A percentile compares a stretch with the other conserved stretches of the same genome.
These are phyloP conservation scores for Linum trigynum DNA, from an alignment of 345 rosid species.

Conservation along the genomic window DNA sequence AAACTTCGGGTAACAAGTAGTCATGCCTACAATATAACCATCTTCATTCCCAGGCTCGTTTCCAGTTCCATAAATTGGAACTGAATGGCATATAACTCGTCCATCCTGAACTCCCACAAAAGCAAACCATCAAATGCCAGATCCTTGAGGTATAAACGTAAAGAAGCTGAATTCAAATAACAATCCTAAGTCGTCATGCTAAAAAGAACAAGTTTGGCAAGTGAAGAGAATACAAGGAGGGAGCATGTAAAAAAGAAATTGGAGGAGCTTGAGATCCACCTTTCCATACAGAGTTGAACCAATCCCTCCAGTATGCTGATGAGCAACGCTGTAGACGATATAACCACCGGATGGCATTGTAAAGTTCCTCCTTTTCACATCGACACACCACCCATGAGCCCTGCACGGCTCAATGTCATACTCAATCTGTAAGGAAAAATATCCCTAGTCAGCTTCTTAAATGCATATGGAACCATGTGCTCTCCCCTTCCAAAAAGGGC, in stretches of 20 bases:
- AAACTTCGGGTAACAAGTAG: constrained; percentile 69
- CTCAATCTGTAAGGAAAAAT: constrained; percentile 41
- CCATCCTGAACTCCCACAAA: constrained; percentile 42
- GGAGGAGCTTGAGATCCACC: constrained; percentile 25
- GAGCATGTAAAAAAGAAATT: neutral
- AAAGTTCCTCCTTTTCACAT: constrained; percentile 39
- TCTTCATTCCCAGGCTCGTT: constrained; percentile 73
- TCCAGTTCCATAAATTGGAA: constrained; percentile 57
- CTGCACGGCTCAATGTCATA: constrained; percentile 52
- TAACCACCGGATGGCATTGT: constrained; percentile 60
- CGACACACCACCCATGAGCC: constrained; percentile 28
- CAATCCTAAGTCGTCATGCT: neutral
- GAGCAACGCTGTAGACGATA: constrained; percentile 72
- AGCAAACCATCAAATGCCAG: neutral
- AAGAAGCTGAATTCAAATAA: neutral
- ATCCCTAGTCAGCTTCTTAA: neutral
- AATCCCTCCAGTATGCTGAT: constrained; percentile 66
- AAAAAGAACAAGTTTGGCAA: neutral
- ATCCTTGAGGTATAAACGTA: constrained; percentile 1
- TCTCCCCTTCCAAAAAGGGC: no score
- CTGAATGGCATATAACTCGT: constrained; percentile 45
- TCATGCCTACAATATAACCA: constrained; percentile 90
- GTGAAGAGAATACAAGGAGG: neutral
- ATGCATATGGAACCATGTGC: no score
- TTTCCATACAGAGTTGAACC: constrained; percentile 65